Conservation (phyloP, 495 filamentous ascomycete genomes). For the Podospora conica region DNA sequence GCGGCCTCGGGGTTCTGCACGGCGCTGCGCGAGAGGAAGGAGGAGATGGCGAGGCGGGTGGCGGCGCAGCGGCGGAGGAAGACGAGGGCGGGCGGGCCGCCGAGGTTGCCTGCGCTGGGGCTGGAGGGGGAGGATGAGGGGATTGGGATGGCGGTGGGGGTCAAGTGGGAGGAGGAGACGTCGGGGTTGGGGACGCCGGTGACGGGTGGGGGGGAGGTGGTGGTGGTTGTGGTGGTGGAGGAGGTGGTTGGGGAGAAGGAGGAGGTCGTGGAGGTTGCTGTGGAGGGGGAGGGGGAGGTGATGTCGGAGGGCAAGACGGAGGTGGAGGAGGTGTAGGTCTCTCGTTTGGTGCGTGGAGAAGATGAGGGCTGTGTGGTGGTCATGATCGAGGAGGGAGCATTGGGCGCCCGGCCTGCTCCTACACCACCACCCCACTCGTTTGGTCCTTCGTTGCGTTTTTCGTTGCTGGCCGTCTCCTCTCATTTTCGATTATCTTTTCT, state of each 20-base stretch:
- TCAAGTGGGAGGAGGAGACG: background rate
- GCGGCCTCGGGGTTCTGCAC: conserved; percentile 33
- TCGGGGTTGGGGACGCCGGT: background rate
- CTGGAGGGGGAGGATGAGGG: background rate
- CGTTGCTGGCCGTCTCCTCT: background rate
- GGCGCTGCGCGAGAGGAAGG: conserved; percentile 29
- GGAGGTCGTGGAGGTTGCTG: background rate
- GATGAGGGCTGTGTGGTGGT: background rate
- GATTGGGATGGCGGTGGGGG: too few species aligned
- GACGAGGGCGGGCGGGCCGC: background rate
- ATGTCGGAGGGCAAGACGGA: background rate
- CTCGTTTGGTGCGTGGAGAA: background rate
- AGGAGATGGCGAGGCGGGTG: conserved; percentile 31
- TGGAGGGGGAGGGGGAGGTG: background rate
- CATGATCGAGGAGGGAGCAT: background rate
- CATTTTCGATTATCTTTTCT: too few species aligned
- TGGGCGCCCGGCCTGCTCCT: too few species aligned
- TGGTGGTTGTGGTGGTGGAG: background rate
- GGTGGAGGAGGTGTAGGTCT: background rate
- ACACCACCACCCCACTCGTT: too few species aligned
- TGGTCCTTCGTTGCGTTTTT: too few species aligned
- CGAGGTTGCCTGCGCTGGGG: background rate
- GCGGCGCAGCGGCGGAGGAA: conserved; percentile 22
- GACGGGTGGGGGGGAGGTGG: background rate
- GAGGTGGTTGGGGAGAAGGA: background rate